Conservation (phyloP, 2,329 filamentous ascomycete species). For the Pyrenophora graminea region DNA sequence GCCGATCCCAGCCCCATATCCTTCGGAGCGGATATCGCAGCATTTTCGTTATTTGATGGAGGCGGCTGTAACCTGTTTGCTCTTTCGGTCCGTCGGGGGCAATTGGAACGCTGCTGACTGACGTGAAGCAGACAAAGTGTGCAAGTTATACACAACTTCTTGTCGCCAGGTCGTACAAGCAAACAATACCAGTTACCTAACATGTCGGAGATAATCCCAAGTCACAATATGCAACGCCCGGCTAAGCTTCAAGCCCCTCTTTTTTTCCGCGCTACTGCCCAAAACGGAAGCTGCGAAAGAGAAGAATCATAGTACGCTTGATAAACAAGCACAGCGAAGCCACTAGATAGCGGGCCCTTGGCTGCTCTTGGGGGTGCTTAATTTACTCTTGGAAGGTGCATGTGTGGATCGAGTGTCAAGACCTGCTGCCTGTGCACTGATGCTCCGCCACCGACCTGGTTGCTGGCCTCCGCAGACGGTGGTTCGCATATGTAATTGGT, state of each 20-base stretch:
- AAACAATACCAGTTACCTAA: too few relatives aligned
- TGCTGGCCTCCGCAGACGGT: background rate
- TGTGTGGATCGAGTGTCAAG: background rate
- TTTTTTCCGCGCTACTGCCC: slow-evolving; percentile 1
- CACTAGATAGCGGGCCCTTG: slow-evolving; percentile 7
- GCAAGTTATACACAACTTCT: too few relatives aligned
- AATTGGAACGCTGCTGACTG: background rate
- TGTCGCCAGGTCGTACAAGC: too few relatives aligned
- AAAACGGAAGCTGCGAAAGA: slow-evolving; percentile 12
- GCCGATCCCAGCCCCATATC: slow-evolving; percentile 1
- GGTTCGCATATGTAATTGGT: too few relatives aligned
- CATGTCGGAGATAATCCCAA: background rate
- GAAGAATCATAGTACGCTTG: background rate
- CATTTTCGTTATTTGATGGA: background rate
- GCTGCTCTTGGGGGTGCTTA: slow-evolving; percentile 13
- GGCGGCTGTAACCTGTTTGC: background rate
- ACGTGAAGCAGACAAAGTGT: too few relatives aligned
- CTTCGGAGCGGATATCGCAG: background rate
- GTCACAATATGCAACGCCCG: background rate
- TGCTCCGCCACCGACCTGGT: slow-evolving; percentile 10
- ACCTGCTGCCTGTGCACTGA: background rate
- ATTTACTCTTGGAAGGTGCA: slow-evolving; percentile 17
- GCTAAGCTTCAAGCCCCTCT: background rate
- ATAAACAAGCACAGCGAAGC: slow-evolving; percentile 18
- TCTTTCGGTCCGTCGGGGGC: background rate